Evolutionary conservation across 257 asterid genomes (phyloP), one percentile per base, ranked within the genome.

Genomic region (Solanum habrochaites): DNA sequence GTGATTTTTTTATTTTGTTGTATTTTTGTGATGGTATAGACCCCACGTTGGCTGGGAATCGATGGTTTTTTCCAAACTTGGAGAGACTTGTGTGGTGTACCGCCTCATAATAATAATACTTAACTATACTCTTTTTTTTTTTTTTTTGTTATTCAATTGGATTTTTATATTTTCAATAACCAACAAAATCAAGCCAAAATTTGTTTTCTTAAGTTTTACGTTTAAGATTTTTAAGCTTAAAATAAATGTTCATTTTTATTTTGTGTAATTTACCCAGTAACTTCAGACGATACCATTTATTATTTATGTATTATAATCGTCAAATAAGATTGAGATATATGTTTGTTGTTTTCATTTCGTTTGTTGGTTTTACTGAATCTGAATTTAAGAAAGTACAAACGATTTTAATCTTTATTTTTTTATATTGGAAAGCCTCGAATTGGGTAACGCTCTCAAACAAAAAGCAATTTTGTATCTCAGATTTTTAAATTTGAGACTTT

Each of bases 31-130:
- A 91, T 98, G 98, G 97, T 89, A 78, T 83, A 88, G 89, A 92
- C n/a, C n/a, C 93, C 98, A 95, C 98, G 98, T 93, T 86, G 87
- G 47, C 89, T 91, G 94, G 93, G 60, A 43, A 47, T 6, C 15
- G 27, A 3, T 14, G n/a, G 7, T n/a, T 45, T 43, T 43, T 78
- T 78, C 42, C 45, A 78, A 78, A 25, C 66, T n/a, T 47, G 66
- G 66, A 90, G 86, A 80, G 87, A 83, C 72, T 83, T 83, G 72
- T 66, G n/a, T 56, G 23, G 1, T 21, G 60, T 32, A 37, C 86
- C 86, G 72, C 58, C 73, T 83, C 74, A 66, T 77, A 78, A 45
- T 74, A 45, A n/a, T n/a, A n/a, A 23, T 1, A 40, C 15, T 15
- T 40, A 31, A 31, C 32, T 31, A 31, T 31, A 31, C 32, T 9